Evolutionary conservation across 352 stramenopile species (phyloP).

Genomic region (Phytophthora cactorum): DNA sequence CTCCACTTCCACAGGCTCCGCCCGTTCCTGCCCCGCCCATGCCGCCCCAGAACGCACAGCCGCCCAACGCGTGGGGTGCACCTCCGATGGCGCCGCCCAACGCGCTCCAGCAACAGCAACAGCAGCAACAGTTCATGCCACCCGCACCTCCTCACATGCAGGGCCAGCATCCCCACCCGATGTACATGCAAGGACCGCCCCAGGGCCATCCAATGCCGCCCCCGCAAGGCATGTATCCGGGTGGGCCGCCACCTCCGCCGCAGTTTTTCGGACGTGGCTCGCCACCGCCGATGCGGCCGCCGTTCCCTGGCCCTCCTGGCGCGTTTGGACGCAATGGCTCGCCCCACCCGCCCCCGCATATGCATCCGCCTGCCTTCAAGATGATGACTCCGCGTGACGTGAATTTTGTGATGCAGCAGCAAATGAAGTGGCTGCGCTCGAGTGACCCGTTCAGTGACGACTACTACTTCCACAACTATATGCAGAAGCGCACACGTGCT

Average conservation of each 20-base stretch:
- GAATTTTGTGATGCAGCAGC: conserved; percentile 86
- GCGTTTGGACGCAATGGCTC: conserved; percentile 26
- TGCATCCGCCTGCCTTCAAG: conserved; percentile 67
- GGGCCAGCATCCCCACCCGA: conserved; percentile 32
- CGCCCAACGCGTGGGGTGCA: conserved; percentile 42
- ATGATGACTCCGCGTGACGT: conserved; percentile 89
- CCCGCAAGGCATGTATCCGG: conserved; percentile 46
- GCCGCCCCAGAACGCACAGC: conserved; percentile 28
- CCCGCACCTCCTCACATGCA: conserved; percentile 41
- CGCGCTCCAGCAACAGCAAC: conserved; percentile 14
- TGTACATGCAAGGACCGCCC: conserved; percentile 46
- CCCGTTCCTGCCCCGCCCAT: conserved; percentile 33
- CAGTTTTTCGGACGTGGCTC: conserved; percentile 32
- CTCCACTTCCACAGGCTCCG: conserved; percentile 36
- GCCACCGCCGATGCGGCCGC: conserved; percentile 32
- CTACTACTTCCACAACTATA: conserved; percentile 89
- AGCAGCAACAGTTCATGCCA: conserved; percentile 37
- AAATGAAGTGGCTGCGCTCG: conserved; percentile 87
- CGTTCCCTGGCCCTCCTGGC: conserved; percentile 31
- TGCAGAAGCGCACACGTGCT: conserved; percentile 72
- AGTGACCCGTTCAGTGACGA: conserved; percentile 90
- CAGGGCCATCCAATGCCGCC: conserved; percentile 23
- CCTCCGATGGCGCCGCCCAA: conserved; percentile 25
- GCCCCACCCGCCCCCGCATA: conserved; percentile 38
- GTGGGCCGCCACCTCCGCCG: conserved; percentile 27